Evolutionary conservation across 495 filamentous ascomycete genomes (phyloP), one percentile per base, ranked within the genome.

Genomic region (Aspergillus funiculosus): DNA sequence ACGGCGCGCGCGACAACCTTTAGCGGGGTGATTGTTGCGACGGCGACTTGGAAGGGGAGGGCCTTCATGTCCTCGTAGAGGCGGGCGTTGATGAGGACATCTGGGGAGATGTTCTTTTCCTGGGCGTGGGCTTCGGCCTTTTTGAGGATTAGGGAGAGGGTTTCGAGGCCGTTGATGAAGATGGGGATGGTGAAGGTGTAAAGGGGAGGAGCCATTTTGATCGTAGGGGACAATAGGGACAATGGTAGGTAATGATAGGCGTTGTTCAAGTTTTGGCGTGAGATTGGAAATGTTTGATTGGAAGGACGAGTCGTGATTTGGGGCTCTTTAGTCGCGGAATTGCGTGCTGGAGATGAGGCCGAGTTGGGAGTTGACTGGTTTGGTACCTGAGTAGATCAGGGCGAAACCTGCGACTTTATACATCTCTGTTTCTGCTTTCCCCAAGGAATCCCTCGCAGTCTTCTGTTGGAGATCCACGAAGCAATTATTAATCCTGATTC

Each of bases 1-100:
- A 49, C 58, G 5, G 65, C 30, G 26, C 71, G 65, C 5, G 58
- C 56, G 22, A 57, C 44, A 24, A 50, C 14, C 39, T 54, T 49
- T 22, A 56, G 56, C 37, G 67, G 53, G 0, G 54, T 56, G 38
- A 59, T 49, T 30, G 56, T 56, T 29, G 50, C 54, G 44, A 61
- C 56, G 10, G 64, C 57, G 53, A 79, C 46, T 45, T 81, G 77
- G 56, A 62, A 68, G 35, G 60, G 48, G 15, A 79, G 51, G 24
- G 68, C 56, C 28, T 59, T 58, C 76, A 77, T 77, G 61, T 78
- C 76, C 2, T 60, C 58, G 44, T 39, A 24, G 17, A 52, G 38
- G 11, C 38, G 14, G 8, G 43, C 43, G 14, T 43, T 37, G 51
- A 51, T 17, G 38, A 54, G 11, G 17, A 40, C 43, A 8, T 30